Percentiles rank a stretch among this genome's conserved stretches.
These are phyloP conservation scores for Ceratonia siliqua DNA, from an alignment of 306 rosid genomes.

Conservation along the genomic window DNA sequence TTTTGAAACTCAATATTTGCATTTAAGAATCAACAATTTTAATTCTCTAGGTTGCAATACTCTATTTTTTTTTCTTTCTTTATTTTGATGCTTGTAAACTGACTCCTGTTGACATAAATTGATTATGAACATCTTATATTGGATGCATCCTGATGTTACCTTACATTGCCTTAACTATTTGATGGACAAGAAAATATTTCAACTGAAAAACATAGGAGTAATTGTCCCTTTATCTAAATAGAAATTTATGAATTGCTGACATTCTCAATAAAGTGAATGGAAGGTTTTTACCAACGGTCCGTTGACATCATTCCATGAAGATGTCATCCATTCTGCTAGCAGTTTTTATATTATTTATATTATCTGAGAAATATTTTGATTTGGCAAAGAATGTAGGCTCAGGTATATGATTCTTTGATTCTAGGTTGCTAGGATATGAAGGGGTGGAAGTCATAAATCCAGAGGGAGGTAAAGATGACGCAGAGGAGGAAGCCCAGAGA, in stretches of 20 bases:
- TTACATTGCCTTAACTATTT: background rate
- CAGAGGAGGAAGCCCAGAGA: conserved; percentile 78
- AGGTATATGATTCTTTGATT: conserved; percentile 26
- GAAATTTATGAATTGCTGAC: background rate
- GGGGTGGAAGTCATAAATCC: conserved; percentile 95
- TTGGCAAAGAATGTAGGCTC: conserved; percentile 26
- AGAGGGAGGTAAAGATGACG: conserved; percentile 93
- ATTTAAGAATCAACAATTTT: background rate
- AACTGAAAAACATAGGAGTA: background rate
- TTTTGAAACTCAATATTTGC: background rate
- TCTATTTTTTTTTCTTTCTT: background rate
- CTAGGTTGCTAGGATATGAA: conserved; percentile 78
- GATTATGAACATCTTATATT: background rate
- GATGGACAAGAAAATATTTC: background rate
- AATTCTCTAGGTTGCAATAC: background rate
- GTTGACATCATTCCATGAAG: background rate
- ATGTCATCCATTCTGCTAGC: background rate
- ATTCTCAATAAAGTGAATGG: background rate
- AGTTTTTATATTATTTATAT: background rate
- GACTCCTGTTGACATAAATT: background rate
- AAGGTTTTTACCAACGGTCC: background rate
- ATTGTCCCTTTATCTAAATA: too few species aligned
- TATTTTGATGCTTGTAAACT: background rate
- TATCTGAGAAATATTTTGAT: background rate
- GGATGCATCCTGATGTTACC: background rate